Evolutionary conservation across 495 filamentous ascomycete genomes (phyloP).

Genomic region (Podospora australis): DNA sequence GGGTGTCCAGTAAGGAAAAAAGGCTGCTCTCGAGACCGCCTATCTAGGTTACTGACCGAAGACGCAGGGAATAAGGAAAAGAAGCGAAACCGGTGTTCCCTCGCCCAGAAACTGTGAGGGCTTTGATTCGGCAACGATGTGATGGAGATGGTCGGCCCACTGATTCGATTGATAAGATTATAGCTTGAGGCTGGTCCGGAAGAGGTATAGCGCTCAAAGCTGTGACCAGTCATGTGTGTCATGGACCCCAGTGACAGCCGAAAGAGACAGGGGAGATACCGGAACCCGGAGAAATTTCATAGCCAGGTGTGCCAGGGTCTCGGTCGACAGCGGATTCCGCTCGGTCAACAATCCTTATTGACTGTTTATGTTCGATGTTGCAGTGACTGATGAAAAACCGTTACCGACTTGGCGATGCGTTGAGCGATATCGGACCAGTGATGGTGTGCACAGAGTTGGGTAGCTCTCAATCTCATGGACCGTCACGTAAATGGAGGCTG

Average conservation of each 20-base stretch:
- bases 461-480: no score
- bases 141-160: constrained; percentile 21
- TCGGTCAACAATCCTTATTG: neutral
- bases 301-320: neutral
- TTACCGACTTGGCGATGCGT: neutral
- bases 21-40: no score
- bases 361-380: neutral
- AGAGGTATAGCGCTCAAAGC: constrained; percentile 2
- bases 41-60: constrained; percentile 1
- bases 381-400: neutral
- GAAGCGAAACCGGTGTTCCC: constrained; percentile 16
- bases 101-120: constrained; percentile 4
- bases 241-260: neutral
- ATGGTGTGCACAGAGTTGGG: no score
- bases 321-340: neutral
- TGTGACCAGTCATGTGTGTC: constrained; percentile 5
- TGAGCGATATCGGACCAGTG: neutral
- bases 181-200: constrained; percentile 5
- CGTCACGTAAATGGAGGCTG: no score
- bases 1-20: no score
- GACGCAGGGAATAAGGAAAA: neutral
- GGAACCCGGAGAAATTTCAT: neutral
- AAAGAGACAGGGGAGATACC: neutral
- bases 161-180: constrained; percentile 37
- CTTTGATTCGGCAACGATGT: constrained; percentile 19